Base-by-base conservation (phyloP, 2,329 filamentous ascomycete species). In the Penicillium digitatum region DNA sequence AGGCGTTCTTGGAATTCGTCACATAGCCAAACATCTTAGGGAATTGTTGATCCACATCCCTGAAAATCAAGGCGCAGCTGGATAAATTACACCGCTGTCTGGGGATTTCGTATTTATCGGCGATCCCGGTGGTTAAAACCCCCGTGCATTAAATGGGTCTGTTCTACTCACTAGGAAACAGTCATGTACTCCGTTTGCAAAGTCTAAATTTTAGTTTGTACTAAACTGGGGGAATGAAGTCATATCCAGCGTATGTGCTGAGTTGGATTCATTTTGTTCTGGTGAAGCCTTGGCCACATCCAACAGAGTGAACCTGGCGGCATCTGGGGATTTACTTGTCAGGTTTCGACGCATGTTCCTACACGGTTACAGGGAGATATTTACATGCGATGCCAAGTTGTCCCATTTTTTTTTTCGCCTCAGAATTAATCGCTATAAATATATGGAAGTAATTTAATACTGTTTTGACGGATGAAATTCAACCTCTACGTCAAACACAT, bases 71-170 rank as follows among this genome's bases (percentile, higher is more conserved):
- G 58, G 58, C 58, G 58, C 56, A 58, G 58, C 43, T 47, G 38
- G 22, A 24, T 42, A 37, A 29, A 52, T 55, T 60, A 60, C 60
- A 63, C 60, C 60, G 58, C 61, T 62, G 43, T 43, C 24, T 26
- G 42, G 49, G 27, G 8, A 16, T 47, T 45, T 54, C 52, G 52
- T 54, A 57, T 54, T 48, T 55, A 54, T 63, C 61, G 61, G 61
- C 54, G 59, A 60, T 60, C 55, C 61, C 59, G 61, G 59, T 56
- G 46, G 47, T 53, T 53, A 56, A 43, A 45, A 22, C 29, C 44
- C 26, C 26, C 50, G 7, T 44, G 7, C 11, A 27, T 35, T 11
- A 3, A 39, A 24, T 32, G 26, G 10, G 14, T 34, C 11, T 44
- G 20, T 50, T 9, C 48, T 22, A 34, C 26, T 24, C n/a, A n/a